Base-by-base conservation (phyloP, 2,329 filamentous ascomycete genomes). In the Ceratocystis ficicola region DNA sequence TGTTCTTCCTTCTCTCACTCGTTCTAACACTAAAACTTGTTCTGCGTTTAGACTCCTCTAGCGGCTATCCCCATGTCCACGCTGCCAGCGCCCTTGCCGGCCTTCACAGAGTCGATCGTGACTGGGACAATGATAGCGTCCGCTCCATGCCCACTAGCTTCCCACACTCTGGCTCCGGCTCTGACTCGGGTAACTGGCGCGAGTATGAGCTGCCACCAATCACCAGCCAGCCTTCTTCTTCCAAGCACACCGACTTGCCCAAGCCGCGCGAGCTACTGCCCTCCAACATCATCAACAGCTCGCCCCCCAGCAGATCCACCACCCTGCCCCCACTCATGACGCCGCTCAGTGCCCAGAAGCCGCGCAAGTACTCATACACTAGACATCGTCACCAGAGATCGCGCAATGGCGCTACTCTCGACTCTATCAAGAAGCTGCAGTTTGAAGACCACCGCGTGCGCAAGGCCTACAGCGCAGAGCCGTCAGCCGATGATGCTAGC, bases 391-490 rank as follows among this genome's bases (percentile, higher is more conserved):
- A 88, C 71, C 87, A 86, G 71, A 88, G 83, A 71, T 95, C 90
- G 0, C 57, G 46, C 20, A 64, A 59, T 28, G 41, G 36, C 12
- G 63, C 32, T 41, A 41, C 36, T 1, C 52, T 65, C 6, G 63
- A 65, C 22, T 65, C 63, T 3, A 65, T 65, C 15, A 65, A 48
- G 28, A 65, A 65, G 36, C 28, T 65, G 52, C 63, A 84, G 69
- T 83, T 83, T 69, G 52, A 50, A 10, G 81, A 84, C 59, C 81
- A 84, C 66, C 83, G 88, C 69, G 79, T 90, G 71, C 83, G 89
- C 69, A 95, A 96, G 76, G 89, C 90, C 66, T 83, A 89, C 70
- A 95, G 90, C 17, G 89, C 89, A 52, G 93, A 96, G 75, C 91
- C 92, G 28, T 83, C 87, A 66, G 50, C 20, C n/a, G 85, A 84